Conservation (phyloP, 2,329 filamentous ascomycete species). For the Zymoseptoria ardabiliae region DNA sequence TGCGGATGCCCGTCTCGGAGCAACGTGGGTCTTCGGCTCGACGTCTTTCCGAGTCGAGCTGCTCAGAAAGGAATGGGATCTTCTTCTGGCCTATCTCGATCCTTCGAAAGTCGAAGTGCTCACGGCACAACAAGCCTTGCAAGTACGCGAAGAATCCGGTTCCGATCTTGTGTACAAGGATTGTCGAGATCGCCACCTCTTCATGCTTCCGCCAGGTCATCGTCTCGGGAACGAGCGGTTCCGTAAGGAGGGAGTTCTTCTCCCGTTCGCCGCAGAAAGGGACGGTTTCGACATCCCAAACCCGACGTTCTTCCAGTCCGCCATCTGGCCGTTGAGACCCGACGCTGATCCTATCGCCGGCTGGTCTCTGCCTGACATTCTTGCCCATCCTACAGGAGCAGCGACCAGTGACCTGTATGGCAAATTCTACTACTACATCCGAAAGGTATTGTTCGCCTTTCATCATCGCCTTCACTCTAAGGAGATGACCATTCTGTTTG, state of each 20-base stretch:
- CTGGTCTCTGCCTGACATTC: slow-evolving; percentile 30
- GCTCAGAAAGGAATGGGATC: slow-evolving; percentile 27
- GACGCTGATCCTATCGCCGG: slow-evolving; percentile 32
- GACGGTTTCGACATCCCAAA: slow-evolving; percentile 33
- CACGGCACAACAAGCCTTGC: slow-evolving; percentile 2
- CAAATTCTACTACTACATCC: slow-evolving; percentile 32
- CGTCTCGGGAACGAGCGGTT: slow-evolving; percentile 29
- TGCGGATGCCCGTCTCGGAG: slow-evolving; percentile 10
- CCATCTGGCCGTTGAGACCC: slow-evolving; percentile 34
- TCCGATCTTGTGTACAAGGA: slow-evolving; percentile 27
- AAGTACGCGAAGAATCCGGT: slow-evolving; percentile 14
- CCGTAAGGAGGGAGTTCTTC: slow-evolving; percentile 34
- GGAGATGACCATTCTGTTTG: slow-evolving; percentile 25
- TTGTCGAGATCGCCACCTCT: slow-evolving; percentile 28
- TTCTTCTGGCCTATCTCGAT: slow-evolving; percentile 22
- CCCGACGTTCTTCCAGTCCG: slow-evolving; percentile 34
- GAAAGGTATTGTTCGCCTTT: slow-evolving; percentile 27
- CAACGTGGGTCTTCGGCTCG: slow-evolving; percentile 28
- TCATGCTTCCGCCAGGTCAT: slow-evolving; percentile 16
- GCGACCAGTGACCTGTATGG: slow-evolving; percentile 33
- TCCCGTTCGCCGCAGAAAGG: slow-evolving; percentile 34
- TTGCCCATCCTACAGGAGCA: slow-evolving; percentile 12
- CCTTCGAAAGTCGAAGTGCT: slow-evolving; percentile 22
- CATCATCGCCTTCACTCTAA: slow-evolving; percentile 19
- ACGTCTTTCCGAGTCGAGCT: slow-evolving; percentile 26